Percentiles rank a stretch among this genome's conserved stretches.
These are phyloP conservation scores for Trametes maxima DNA, from an alignment of 768 basidiomycete species.

Conservation along the genomic window DNA sequence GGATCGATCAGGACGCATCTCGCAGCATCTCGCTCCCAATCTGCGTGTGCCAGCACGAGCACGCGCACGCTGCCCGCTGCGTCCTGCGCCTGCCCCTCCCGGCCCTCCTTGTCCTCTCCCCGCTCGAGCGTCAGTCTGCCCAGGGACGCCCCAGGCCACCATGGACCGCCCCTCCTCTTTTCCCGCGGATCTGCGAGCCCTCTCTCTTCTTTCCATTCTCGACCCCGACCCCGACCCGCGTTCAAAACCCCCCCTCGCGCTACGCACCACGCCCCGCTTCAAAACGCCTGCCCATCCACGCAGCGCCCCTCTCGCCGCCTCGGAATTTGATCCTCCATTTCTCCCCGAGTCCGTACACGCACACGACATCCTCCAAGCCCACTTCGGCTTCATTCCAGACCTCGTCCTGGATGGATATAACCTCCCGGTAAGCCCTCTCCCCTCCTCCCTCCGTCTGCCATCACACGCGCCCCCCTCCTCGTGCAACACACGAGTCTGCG, in stretches of 20 bases:
- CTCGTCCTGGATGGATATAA: constrained; percentile 17
- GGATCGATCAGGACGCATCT: not conserved
- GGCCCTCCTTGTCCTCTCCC: constrained; percentile 1
- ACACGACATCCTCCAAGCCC: constrained; percentile 17
- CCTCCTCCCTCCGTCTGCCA: constrained; percentile 3
- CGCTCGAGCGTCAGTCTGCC: constrained; percentile 10
- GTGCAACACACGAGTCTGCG: constrained; percentile 22
- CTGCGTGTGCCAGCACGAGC: not conserved
- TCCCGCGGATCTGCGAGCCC: not conserved
- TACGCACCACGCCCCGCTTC: not conserved
- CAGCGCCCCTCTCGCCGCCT: not conserved
- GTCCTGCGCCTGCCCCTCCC: not conserved
- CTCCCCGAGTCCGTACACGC: not conserved
- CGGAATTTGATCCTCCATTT: not conserved
- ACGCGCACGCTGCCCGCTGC: not conserved
- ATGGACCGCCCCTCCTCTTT: not conserved
- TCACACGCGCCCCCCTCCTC: constrained; percentile 18
- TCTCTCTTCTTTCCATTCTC: not conserved
- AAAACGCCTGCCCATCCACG: not conserved
- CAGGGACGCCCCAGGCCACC: not conserved
- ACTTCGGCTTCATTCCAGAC: constrained; percentile 24
- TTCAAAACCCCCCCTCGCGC: not conserved
- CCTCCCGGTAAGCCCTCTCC: constrained; percentile 11
- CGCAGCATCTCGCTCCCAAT: not conserved
- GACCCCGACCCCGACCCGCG: not conserved